phyloP scores from a whole-genome alignment of 1,139 yeast species.

The Williopsis jadinii region DNA sequence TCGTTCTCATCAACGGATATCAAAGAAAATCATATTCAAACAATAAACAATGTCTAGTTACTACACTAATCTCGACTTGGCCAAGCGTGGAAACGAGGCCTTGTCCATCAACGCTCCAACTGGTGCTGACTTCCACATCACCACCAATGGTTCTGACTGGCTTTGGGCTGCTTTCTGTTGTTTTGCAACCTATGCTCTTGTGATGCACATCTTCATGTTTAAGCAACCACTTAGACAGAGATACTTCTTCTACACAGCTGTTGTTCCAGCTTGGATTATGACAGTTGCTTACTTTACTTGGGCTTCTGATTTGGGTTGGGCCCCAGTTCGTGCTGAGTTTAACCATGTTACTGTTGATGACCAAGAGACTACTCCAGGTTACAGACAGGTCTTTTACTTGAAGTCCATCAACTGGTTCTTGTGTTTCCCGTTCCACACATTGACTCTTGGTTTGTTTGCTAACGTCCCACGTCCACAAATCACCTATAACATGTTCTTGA shows the following conservation, averaged over 20 bases:
- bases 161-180: conserved; percentile 58
- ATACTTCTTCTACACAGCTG: conserved; percentile 12
- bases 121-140: conserved; percentile 43
- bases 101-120: conserved; percentile 45
- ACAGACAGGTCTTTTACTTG: conserved; percentile 58
- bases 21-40: neutral
- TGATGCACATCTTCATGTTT: conserved; percentile 33
- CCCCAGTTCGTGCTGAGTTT: conserved; percentile 48
- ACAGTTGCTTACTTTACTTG: conserved; percentile 52
- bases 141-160: conserved; percentile 62
- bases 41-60: conserved; percentile 3
- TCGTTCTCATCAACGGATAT: neutral
- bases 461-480: conserved; percentile 15
- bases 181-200: conserved; percentile 39
- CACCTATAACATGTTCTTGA: conserved; percentile 18
- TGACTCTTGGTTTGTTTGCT: conserved; percentile 5
- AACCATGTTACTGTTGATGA: conserved; percentile 37
- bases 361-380: conserved; percentile 7
- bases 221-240: conserved; percentile 20
- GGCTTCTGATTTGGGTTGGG: conserved; percentile 65
- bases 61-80: neutral
- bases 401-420: conserved; percentile 64
- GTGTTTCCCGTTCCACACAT: conserved; percentile 29
- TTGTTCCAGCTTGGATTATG: conserved; percentile 37
- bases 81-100: conserved; percentile 38